Evolutionary conservation across 352 stramenopile species (phyloP).

Genomic region (Pseudoperonospora humuli): DNA sequence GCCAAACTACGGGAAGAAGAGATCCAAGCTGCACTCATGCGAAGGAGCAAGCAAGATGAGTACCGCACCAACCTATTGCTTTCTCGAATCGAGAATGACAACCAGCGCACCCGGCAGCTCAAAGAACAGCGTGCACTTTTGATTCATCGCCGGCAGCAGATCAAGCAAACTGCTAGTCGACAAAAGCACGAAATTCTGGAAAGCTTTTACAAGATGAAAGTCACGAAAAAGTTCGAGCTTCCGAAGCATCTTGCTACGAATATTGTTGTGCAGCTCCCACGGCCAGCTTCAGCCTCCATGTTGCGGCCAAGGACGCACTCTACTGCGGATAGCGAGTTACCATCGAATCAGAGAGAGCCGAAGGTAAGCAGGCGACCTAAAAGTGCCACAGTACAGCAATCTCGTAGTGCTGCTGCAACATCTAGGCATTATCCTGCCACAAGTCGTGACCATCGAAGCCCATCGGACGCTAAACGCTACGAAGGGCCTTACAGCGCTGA

Average conservation of each 20-base stretch:
- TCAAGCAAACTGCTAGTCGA: slow-evolving; percentile 47
- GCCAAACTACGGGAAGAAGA: slow-evolving; percentile 75
- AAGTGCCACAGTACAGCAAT: too few species aligned
- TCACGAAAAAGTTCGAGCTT: slow-evolving; percentile 68
- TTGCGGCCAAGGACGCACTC: too few species aligned
- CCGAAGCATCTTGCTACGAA: slow-evolving; percentile 39
- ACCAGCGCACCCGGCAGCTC: slow-evolving; percentile 42
- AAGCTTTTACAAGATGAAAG: slow-evolving; percentile 77
- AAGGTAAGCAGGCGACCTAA: too few species aligned
- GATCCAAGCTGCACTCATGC: slow-evolving; percentile 48
- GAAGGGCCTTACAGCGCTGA: too few species aligned
- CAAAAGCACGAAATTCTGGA: slow-evolving; percentile 74
- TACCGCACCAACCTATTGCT: slow-evolving; percentile 51
- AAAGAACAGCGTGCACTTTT: slow-evolving; percentile 51
- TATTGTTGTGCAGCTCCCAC: too few species aligned
- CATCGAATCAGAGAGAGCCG: too few species aligned
- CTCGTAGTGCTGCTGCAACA: too few species aligned
- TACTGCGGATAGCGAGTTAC: too few species aligned
- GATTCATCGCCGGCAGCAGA: slow-evolving; percentile 51
- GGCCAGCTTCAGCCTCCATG: too few species aligned
- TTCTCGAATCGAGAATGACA: slow-evolving; percentile 56
- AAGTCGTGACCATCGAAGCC: too few species aligned
- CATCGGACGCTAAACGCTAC: too few species aligned
- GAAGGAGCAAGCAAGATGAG: slow-evolving; percentile 55
- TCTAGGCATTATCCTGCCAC: too few species aligned